phyloP scores from a whole-genome alignment of 441 rosid species.

The Pelargonium myrrhifolium region DNA sequence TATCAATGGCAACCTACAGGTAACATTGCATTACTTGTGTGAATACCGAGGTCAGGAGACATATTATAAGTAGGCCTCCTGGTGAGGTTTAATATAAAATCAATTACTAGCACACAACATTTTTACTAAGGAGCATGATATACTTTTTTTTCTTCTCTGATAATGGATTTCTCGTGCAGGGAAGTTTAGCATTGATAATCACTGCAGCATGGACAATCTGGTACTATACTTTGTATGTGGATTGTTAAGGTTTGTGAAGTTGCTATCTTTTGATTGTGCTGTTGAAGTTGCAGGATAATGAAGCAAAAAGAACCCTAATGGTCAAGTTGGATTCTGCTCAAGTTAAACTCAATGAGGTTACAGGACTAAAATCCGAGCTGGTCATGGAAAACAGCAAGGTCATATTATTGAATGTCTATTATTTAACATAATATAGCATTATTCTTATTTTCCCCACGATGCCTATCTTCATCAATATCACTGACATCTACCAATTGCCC shows the following conservation, averaged over 20 bases:
- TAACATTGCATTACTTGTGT: no score
- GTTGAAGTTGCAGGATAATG: conserved; percentile 24
- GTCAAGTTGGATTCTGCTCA: conserved; percentile 38
- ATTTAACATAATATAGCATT: neutral
- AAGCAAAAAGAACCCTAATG: conserved; percentile 25
- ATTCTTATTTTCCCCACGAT: no score
- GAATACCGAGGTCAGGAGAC: no score
- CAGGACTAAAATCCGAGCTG: conserved; percentile 34
- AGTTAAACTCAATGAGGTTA: conserved; percentile 42
- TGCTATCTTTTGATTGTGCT: conserved; percentile 11
- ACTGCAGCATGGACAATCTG: conserved; percentile 12
- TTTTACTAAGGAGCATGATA: neutral
- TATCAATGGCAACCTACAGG: no score
- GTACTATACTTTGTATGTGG: conserved; percentile 21
- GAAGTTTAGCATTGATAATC: conserved; percentile 15
- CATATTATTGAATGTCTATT: conserved; percentile 3
- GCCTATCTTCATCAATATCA: no score
- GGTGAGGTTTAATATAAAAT: no score
- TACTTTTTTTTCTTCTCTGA: conserved; percentile 10
- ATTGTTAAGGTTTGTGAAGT: neutral
- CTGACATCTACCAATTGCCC: neutral
- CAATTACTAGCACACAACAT: neutral
- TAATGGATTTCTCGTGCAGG: conserved; percentile 22
- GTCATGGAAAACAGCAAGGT: conserved; percentile 45
- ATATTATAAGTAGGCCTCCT: no score